phyloP scores from a whole-genome alignment of 352 stramenopile genomes.

The Globisporangium nodosum region DNA sequence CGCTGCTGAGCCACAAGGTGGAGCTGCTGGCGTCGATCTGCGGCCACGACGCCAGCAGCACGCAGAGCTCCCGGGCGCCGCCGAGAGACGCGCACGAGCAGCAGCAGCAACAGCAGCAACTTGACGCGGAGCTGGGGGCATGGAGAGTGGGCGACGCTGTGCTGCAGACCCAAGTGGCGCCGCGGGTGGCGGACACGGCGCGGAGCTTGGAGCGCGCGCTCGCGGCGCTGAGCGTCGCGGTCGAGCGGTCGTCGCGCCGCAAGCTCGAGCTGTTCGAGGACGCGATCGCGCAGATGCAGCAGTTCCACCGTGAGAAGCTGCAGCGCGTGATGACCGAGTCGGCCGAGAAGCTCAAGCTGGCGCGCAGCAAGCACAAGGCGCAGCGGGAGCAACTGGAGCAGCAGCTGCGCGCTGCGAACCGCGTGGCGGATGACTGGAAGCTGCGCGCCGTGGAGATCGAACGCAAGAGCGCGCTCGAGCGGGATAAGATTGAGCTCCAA shows the following conservation, averaged over 20 bases:
- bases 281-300: slow-evolving; percentile 43
- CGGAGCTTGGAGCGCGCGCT: slow-evolving; percentile 34
- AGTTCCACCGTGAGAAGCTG: slow-evolving; percentile 46
- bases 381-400: slow-evolving; percentile 30
- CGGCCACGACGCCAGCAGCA: slow-evolving; percentile 22
- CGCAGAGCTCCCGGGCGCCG: neutral
- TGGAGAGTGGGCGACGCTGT: slow-evolving; percentile 30
- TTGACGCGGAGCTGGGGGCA: neutral
- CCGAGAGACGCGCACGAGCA: neutral
- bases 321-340: slow-evolving; percentile 48
- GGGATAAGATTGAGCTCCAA: slow-evolving; percentile 22
- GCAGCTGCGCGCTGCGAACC: slow-evolving; percentile 24
- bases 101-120: neutral
- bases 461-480: slow-evolving; percentile 14
- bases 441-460: slow-evolving; percentile 16
- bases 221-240: slow-evolving; percentile 20
- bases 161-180: slow-evolving; percentile 23
- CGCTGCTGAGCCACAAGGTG: slow-evolving; percentile 40
- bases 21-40: slow-evolving; percentile 29
- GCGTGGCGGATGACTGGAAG: slow-evolving; percentile 27
- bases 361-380: slow-evolving; percentile 41
- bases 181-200: slow-evolving; percentile 20
- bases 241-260: slow-evolving; percentile 24
- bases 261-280: slow-evolving; percentile 41
- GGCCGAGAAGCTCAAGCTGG: slow-evolving; percentile 41